These are phyloP conservation scores for Parastagonospora nodorum DNA, from an alignment of 2,329 filamentous ascomycete species.

Conservation along the genomic window DNA sequence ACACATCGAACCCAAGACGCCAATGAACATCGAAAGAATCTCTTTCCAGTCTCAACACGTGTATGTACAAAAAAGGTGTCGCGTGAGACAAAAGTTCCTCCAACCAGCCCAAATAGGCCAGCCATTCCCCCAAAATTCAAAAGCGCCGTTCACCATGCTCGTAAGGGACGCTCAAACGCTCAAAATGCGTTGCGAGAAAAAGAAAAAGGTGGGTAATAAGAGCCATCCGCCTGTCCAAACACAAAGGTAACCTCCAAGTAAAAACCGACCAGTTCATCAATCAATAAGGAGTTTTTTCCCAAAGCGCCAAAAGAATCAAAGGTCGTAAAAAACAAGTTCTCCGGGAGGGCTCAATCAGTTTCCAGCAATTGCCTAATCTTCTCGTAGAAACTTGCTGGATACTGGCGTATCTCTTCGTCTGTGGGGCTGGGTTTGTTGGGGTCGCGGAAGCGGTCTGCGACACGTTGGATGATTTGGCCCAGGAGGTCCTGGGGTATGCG, in stretches of 20 bases:
- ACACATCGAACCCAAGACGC: too few species aligned
- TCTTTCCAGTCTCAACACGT: too few species aligned
- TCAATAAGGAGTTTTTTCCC: slow-evolving; percentile 6
- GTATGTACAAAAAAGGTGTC: too few species aligned
- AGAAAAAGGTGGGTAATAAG: slow-evolving; percentile 6
- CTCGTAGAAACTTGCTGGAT: slow-evolving; percentile 54
- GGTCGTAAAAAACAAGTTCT: background rate
- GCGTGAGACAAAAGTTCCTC: too few species aligned
- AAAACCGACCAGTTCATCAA: background rate
- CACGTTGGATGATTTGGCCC: slow-evolving; percentile 62
- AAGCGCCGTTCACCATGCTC: slow-evolving; percentile 6
- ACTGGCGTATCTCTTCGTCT: slow-evolving; percentile 59
- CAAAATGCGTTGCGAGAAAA: background rate
- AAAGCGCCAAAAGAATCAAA: slow-evolving; percentile 4
- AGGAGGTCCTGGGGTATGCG: slow-evolving; percentile 60
- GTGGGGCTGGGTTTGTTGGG: slow-evolving; percentile 57
- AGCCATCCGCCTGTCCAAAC: background rate
- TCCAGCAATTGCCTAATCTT: slow-evolving; percentile 52
- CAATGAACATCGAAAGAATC: too few species aligned
- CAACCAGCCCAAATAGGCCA: too few species aligned
- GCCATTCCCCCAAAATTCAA: background rate
- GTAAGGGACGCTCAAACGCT: slow-evolving; percentile 6
- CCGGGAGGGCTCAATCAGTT: slow-evolving; percentile 12
- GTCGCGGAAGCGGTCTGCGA: slow-evolving; percentile 64
- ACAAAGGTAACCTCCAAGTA: background rate